These are phyloP conservation scores for Globisporangium heterothallicum DNA, from an alignment of 352 stramenopile genomes.

Conservation along the genomic window DNA sequence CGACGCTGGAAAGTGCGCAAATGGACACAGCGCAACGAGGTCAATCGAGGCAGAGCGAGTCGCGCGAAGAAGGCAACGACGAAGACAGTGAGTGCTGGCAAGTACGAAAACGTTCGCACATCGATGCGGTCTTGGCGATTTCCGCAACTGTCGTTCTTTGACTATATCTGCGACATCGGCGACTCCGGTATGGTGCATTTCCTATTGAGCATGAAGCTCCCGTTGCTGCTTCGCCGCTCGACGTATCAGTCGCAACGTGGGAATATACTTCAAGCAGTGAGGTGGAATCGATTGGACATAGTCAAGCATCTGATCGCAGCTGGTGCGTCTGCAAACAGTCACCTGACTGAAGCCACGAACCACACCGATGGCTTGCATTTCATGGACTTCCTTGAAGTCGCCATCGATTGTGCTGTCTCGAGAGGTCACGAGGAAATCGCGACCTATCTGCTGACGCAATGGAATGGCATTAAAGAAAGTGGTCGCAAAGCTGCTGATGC, in stretches of 20 bases:
- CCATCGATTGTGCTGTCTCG: slow-evolving; percentile 45
- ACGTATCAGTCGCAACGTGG: slow-evolving; percentile 41
- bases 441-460: slow-evolving; percentile 45
- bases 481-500: slow-evolving; percentile 19
- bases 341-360: slow-evolving; percentile 10
- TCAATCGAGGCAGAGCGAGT: slow-evolving; percentile 5
- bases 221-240: slow-evolving; percentile 23
- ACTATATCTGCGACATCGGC: slow-evolving; percentile 31
- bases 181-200: slow-evolving; percentile 22
- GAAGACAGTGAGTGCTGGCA: not conserved
- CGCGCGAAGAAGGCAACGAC: not conserved
- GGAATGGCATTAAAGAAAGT: slow-evolving; percentile 43
- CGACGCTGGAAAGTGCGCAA: slow-evolving; percentile 21
- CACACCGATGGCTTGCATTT: slow-evolving; percentile 27
- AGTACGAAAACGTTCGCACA: slow-evolving; percentile 22
- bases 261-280: slow-evolving; percentile 55
- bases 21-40: not conserved
- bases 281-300: slow-evolving; percentile 49
- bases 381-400: slow-evolving; percentile 52
- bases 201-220: slow-evolving; percentile 23
- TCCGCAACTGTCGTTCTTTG: slow-evolving; percentile 34
- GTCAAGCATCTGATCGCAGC: slow-evolving; percentile 32
- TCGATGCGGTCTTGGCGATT: slow-evolving; percentile 34
- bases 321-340: not conserved
- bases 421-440: slow-evolving; percentile 64